Conservation (phyloP, 1,139 yeast species). For the Debaryomycetaceae sp. region DNA sequence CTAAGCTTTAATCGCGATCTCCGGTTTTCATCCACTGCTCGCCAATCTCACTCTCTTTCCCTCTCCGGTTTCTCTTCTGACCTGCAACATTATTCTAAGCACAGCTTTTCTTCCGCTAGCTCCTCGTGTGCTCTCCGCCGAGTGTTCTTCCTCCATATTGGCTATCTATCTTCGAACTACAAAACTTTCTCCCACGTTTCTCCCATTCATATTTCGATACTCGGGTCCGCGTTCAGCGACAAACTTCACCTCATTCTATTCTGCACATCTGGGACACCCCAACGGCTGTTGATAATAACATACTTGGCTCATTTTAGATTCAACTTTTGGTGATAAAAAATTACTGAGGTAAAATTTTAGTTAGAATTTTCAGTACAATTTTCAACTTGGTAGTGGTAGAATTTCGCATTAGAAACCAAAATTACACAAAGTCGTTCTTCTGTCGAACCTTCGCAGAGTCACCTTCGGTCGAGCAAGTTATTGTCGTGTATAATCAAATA, state of each 20-base stretch:
- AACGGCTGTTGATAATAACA: conserved; percentile 11
- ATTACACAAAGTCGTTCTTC: background rate
- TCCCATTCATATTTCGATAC: background rate
- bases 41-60: too few relatives aligned
- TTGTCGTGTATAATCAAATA: background rate
- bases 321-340: conserved; percentile 21
- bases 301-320: conserved; percentile 35
- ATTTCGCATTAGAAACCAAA: background rate
- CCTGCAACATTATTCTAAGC: too few relatives aligned
- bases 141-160: too few relatives aligned
- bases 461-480: background rate
- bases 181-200: background rate
- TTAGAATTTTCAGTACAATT: conserved; percentile 10
- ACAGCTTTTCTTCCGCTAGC: too few relatives aligned
- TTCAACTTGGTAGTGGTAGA: conserved; percentile 1
- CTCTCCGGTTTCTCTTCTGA: too few relatives aligned
- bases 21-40: too few relatives aligned
- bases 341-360: conserved; percentile 14
- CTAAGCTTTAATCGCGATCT: too few relatives aligned
- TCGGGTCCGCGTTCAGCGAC: background rate
- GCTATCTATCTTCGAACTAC: too few relatives aligned
- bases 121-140: too few relatives aligned
- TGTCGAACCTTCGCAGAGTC: background rate
- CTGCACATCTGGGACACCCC: background rate
- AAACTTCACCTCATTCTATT: background rate